Base-by-base conservation (phyloP, 768 basidiomycete species). In the Kwoniella botswanensis region DNA sequence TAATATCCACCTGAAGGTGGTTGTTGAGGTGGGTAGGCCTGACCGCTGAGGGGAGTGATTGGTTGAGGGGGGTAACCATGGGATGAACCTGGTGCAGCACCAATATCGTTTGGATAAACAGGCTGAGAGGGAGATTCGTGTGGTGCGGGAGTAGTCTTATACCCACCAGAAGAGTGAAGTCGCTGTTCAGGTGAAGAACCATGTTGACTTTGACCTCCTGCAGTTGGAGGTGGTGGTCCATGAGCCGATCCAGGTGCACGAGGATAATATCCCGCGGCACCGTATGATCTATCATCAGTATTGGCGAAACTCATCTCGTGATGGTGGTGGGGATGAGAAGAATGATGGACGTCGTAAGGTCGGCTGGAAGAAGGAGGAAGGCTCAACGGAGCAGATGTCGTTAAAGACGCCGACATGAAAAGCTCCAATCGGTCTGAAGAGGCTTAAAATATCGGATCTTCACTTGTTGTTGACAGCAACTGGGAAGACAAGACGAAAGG, bases 11-110 rank as follows among this genome's bases (percentile, higher is more conserved):
- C 65, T 6, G 72, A 70, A 55, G 74, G 68, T 21, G 73, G 70
- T 52, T 70, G 74, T 26, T 55, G 72, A 65, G 74, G 68, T 11
- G 79, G 76, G 54, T 79, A 79, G 2, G 67, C 29, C 3, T 68
- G 55, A 18, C 71, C 72, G 63, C 64, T 72, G n/a, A 78, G n/a
- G 2, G 77, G 77, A 7, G 77, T 76, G 42, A 78, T 74, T 1
- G 77, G 77, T 56, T 74, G 75, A 18, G 71, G 68, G 21, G 74
- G 71, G 58, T 74, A 74, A 43, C 72, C 75, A 24, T 76, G 75
- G 44, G 75, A 72, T 13, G 75, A 71, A 12, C 72, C 71, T 42
- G 75, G 75, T 10, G 71, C 68, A 41, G 70, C 56, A 21, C 56
- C 63, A 15, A 75, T 69, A 26, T 75, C 74, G 17, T 44, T 63